Evolutionary conservation across 2,329 filamentous ascomycete species (phyloP), one percentile per base, ranked within the genome.

Genomic region (Fusarium haematococcum): DNA sequence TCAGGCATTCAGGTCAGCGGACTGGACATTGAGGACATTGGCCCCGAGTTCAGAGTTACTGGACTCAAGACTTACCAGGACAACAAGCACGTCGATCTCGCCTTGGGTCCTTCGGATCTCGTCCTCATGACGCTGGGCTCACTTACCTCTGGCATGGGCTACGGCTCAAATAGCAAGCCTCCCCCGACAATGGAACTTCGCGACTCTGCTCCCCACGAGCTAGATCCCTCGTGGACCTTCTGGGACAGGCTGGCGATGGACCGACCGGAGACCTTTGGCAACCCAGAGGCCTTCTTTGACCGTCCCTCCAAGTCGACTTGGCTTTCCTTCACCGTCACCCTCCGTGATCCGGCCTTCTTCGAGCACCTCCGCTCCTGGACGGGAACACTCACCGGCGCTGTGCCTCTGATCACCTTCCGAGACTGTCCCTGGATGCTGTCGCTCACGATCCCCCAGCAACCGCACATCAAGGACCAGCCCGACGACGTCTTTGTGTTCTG

Each of bases 391-490:
- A 79, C 73, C 0, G 77, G 77, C 6, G 68, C 74, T 5, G 74
- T 78, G 3, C 76, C 77, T 14, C 57, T 79, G 4, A 67, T 79
- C 32, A 79, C 77, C 10, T 79, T 79, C 67, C 70, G 77, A 1
- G 77, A 79, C 50, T 79, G 77, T 16, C 77, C 77, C 0, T 79
- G 77, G 77, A 78, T 79, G 75, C 56, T 79, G 5, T 79, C 77
- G 4, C 59, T 79, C 7, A 79, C 77, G 0, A 58, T 79, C 2
- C 77, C 77, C 0, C 66, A 76, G 9, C 77, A 79, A 7, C 77
- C 77, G 0, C 78, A 79, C 5, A 61, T 79, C 14, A 79, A 69
- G 25, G 75, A 78, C 0, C 77, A 79, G 6, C 77, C 77, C 0
- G 59, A 69, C 0, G 77, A 69, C 4, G 67, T 79, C n/a, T 78